A percentile compares a stretch with the other conserved stretches of the same genome.
Evolutionary conservation across 1,284 basidiomycete species (phyloP).

Genomic region (Microstroma glucosiphilum): DNA sequence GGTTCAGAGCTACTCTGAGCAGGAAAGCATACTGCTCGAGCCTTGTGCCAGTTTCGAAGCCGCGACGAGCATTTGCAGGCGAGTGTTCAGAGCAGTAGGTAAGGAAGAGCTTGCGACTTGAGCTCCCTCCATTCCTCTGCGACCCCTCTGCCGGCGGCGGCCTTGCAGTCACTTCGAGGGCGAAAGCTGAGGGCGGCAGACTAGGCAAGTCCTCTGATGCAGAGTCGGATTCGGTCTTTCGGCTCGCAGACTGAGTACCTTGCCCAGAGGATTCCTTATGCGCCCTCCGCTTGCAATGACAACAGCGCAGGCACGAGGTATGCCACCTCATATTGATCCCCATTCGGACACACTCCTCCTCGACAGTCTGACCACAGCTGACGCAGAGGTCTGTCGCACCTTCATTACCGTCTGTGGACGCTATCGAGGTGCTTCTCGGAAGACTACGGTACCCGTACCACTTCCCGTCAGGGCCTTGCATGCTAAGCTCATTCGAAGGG

Average conservation of each 20-base stretch:
- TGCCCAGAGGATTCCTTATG: not conserved
- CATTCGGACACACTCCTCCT: conserved; percentile 90
- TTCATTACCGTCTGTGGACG: conserved; percentile 36
- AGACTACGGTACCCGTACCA: conserved; percentile 45
- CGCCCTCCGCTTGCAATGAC: conserved; percentile 3
- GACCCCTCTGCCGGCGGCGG: conserved; percentile 4
- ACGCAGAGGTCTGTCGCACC: conserved; percentile 73
- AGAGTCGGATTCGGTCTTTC: conserved; percentile 20
- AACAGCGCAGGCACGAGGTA: conserved; percentile 79
- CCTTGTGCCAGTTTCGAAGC: conserved; percentile 85
- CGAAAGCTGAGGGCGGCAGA: conserved; percentile 33
- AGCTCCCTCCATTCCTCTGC: conserved; percentile 9
- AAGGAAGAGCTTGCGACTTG: not conserved
- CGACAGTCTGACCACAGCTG: conserved; percentile 79
- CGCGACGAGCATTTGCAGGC: conserved; percentile 52
- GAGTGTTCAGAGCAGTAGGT: conserved; percentile 62
- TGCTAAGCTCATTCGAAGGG: not conserved
- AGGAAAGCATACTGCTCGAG: conserved; percentile 97
- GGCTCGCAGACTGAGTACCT: conserved; percentile 11
- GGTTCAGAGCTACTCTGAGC: conserved; percentile 85
- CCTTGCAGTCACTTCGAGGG: conserved; percentile 30
- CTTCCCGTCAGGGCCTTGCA: conserved; percentile 22
- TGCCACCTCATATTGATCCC: conserved; percentile 96
- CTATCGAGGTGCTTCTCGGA: conserved; percentile 35
- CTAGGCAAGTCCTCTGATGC: conserved; percentile 21